A percentile compares a stretch with the other conserved stretches of the same genome.
Evolutionary conservation across 352 stramenopile species (phyloP).

Genomic region (Pythium aphanidermatum): DNA sequence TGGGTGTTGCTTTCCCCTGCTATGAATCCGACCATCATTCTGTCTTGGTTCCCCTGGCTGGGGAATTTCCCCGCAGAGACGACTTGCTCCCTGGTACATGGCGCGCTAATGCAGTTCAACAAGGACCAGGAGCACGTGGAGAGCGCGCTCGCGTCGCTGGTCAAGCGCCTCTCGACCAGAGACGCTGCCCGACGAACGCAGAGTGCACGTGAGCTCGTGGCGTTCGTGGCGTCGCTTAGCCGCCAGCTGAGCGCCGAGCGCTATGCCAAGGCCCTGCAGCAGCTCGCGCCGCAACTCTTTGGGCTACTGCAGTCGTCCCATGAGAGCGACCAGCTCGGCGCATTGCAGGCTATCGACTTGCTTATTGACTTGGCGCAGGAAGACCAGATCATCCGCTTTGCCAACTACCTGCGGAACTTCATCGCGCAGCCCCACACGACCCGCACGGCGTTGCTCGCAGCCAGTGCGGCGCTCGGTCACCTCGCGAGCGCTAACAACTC

Average conservation of each 20-base stretch:
- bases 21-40: too few relatives aligned
- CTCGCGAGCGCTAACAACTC: constrained; percentile 72
- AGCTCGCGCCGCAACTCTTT: constrained; percentile 77
- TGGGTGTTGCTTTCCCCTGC: too few relatives aligned
- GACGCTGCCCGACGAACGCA: constrained; percentile 29
- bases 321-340: constrained; percentile 69
- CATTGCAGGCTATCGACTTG: constrained; percentile 63
- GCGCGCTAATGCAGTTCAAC: constrained; percentile 21
- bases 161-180: constrained; percentile 47
- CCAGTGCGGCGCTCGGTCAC: constrained; percentile 72
- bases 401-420: constrained; percentile 87
- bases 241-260: constrained; percentile 74
- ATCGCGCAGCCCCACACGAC: constrained; percentile 67
- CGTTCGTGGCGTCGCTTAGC: constrained; percentile 54
- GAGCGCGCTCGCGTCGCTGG: constrained; percentile 44
- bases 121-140: constrained; percentile 70
- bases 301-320: constrained; percentile 51
- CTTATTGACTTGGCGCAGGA: constrained; percentile 81
- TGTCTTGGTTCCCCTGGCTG: too few relatives aligned
- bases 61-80: too few relatives aligned
- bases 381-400: constrained; percentile 88
- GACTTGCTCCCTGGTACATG: too few relatives aligned
- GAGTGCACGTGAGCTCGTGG: constrained; percentile 51
- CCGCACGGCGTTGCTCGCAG: constrained; percentile 50
- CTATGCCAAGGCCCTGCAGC: constrained; percentile 66